Evolutionary conservation across 2,329 filamentous ascomycete species (phyloP), one percentile per base, ranked within the genome.

Genomic region (Ophiognomonia clavigignenti-juglandacearum): DNA sequence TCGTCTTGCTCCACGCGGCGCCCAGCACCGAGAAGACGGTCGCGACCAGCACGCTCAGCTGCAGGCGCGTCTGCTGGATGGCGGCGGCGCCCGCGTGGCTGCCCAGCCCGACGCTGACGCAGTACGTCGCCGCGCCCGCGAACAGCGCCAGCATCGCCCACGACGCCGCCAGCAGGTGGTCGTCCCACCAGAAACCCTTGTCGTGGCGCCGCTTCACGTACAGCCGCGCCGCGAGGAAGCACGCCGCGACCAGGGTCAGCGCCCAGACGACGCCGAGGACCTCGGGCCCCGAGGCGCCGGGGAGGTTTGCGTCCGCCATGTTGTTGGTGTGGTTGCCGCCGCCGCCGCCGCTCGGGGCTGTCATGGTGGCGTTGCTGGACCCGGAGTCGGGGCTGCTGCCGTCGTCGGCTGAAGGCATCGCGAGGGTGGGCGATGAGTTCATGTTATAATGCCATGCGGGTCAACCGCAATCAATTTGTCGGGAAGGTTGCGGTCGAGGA

Each of bases 1-100:
- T 63, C 1, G 61, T 65, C 51, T 66, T 66, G 44, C 57, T 60
- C 60, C 57, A 61, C 4, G 58, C 47, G 3, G 61, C 61, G 3
- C 62, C 57, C 6, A 60, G 47, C 10, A 60, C 49, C 6, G 56
- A 55, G 23, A 52, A 53, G 16, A 50, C 61, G 59, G 45, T 64
- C 16, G 24, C 48, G 9, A 51, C 22, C n/a, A 47, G 22, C 19
- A 45, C 38, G 27, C 46, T 29, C 10, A 47, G 41, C 36, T 47
- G 48, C 8, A 48, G 4, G 8, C 41, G 45, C 7, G 40, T 41
- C 7, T 39, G 39, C 29, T 43, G 39, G 5, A 39, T 5, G 3
- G 11, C 22, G n/a, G 20, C 37, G 4, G 9, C 13, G 29, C 26
- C 20, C 13, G 29, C 27, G 40, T 51, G 48, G 16, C 42, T 44